Evolutionary conservation across 2,329 filamentous ascomycete species (phyloP).

Genomic region (Sporothrix dimorphospora): DNA sequence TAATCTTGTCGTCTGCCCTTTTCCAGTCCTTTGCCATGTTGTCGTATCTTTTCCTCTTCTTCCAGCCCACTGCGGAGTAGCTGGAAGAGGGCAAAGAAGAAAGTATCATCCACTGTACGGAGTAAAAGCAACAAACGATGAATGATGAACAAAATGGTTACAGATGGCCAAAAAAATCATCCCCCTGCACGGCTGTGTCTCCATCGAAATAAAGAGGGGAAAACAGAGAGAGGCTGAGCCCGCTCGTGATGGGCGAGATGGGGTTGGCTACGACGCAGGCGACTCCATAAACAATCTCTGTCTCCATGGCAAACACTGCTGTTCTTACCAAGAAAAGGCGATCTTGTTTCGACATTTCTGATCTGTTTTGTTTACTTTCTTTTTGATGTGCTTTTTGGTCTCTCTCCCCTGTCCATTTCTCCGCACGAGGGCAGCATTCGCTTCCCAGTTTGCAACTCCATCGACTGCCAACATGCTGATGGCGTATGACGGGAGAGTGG

Average conservation of each 20-base stretch:
- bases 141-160: neutral
- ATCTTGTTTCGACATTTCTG: constrained; percentile 5
- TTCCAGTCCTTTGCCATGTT: neutral
- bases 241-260: constrained; percentile 12
- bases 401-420: constrained; percentile 6
- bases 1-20: neutral
- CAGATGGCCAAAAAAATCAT: neutral
- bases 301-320: constrained; percentile 20
- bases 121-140: neutral
- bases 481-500: neutral
- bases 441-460: constrained; percentile 12
- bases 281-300: constrained; percentile 27
- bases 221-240: constrained; percentile 21
- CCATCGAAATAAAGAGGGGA: neutral
- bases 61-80: constrained; percentile 4
- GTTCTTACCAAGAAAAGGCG: neutral
- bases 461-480: neutral
- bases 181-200: constrained; percentile 14
- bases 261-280: constrained; percentile 14
- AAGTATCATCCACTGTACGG: neutral
- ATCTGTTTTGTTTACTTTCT: constrained; percentile 15
- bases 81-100: neutral
- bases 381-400: neutral
- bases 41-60: neutral
- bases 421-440: constrained; percentile 17